Percentiles rank a stretch among this genome's conserved stretches.
Conservation (phyloP, 2,329 filamentous ascomycete genomes). For the Hymenoscyphus scutula region DNA sequence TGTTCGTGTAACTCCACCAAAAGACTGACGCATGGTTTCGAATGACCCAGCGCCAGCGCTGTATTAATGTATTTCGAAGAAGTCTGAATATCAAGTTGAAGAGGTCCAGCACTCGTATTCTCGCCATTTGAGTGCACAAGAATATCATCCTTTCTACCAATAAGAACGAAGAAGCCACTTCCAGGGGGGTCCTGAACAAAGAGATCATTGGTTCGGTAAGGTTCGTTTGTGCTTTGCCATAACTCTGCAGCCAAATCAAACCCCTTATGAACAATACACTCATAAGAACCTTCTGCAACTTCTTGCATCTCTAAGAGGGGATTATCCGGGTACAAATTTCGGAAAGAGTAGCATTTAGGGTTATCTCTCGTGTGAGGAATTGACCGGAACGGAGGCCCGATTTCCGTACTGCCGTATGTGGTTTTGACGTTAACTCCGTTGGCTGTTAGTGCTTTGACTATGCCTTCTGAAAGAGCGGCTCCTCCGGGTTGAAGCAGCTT, state of each 20-base stretch:
- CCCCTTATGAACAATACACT: constrained; percentile 35
- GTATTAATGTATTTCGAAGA: constrained; percentile 28
- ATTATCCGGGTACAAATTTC: constrained; percentile 32
- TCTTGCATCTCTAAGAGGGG: constrained; percentile 33
- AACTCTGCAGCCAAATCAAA: constrained; percentile 37
- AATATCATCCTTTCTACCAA: constrained; percentile 37
- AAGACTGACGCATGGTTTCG: constrained; percentile 29
- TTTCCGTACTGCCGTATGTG: constrained; percentile 37
- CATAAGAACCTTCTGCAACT: constrained; percentile 33
- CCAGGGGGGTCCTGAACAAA: constrained; percentile 35
- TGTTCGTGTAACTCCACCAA: constrained; percentile 30
- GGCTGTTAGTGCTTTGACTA: constrained; percentile 28
- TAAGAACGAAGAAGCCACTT: constrained; percentile 33
- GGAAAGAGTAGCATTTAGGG: constrained; percentile 33
- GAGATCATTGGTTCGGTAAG: constrained; percentile 35
- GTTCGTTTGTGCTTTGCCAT: constrained; percentile 31
- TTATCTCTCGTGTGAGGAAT: constrained; percentile 33
- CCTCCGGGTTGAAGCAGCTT: constrained; percentile 37
- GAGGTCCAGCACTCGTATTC: constrained; percentile 33
- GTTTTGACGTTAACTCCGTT: constrained; percentile 37
- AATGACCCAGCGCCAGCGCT: constrained; percentile 31
- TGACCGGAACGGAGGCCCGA: constrained; percentile 35
- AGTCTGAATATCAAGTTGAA: constrained; percentile 33
- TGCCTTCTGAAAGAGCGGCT: constrained; percentile 30
- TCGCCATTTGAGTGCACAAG: constrained; percentile 36